Evolutionary conservation across 1,139 yeast genomes (phyloP), one percentile per base, ranked within the genome.

Genomic region (Candida pseudocylindracea): DNA sequence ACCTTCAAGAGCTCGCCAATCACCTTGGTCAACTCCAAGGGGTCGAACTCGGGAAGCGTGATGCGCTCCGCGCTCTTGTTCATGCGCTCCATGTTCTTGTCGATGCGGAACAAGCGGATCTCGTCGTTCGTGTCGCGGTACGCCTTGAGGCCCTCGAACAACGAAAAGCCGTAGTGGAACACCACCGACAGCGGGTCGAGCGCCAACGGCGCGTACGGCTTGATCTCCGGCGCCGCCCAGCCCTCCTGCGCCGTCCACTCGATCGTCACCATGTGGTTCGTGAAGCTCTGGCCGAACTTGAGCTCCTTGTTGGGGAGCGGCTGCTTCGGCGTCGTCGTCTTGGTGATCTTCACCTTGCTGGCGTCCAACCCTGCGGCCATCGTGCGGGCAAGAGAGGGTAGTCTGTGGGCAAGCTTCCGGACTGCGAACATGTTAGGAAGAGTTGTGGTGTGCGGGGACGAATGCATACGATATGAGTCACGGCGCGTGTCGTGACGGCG

Each of bases 101-200:
- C 79, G 27, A 93, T 78, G 53, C 98, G 72, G 63, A 88, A 88
- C 49, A 85, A 60, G 43, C 94, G 68, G 44, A 81, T 61, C 39
- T 75, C 55, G 41, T 70, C 76, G 31, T 76, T 60, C 12, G 55
- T 45, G 41, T 75, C 85, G 44, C 70, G 66, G 64, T 83, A 88
- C 7, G 96, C 96, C 61, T 88, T 88, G 63, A 88, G 64, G 41
- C 98, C 98, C 60, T 88, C 98, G 45, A 88, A 88, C 41, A 88
- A 67, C 53, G 83, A 94, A 49, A 88, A 88, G 2, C 93, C 88
- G 46, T 88, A 88, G 57, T 88, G 98, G 55, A 88, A 71, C 28
- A 85, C 96, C 47, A 73, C 67, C 10, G 91, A 56, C 10, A 95
- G 72, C 28, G 98, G 98, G 45, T 83, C 94, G 36, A 88, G 54